Evolutionary conservation across 768 basidiomycete genomes (phyloP), one percentile per base, ranked within the genome.

Genomic region (Boletus pseudo-olivaceus): DNA sequence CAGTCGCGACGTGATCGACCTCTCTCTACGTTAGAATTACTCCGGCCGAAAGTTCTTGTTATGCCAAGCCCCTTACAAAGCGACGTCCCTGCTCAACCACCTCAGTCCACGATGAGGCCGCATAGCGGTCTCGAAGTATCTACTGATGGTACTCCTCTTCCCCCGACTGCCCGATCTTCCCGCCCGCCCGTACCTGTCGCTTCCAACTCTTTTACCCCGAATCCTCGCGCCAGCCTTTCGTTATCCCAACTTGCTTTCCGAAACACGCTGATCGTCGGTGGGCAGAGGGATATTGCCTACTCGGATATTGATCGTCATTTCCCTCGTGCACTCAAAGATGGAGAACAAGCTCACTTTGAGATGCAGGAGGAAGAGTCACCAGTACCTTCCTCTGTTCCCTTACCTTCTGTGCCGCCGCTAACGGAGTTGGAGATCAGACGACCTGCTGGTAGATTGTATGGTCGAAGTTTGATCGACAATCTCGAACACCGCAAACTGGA

Each of bases 31-130:
- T 60, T 87, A 53, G 90, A 93, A 32, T 75, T 96, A 41, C 77
- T 96, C 61, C 80, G 93, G 20, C 94, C 94, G 1, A 93, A 93
- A 68, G 79, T 93, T n/a, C 84, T 97, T 42, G 84, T 97, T 57
- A 96, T 97, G 94, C 94, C 94, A 10, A 88, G 87, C 56, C 90
- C 92, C 2, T 74, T 96, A 35, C 89, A 94, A 62, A 72, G 76
- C 47, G 63, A 71, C 17, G 64, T 74, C 17, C 62, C 69, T 35
- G 57, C 69, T 27, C 58, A 71, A 20, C 58, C 75, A 17, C 67
- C 74, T 34, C 63, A 74, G 41, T 55, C 76, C 15, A 58, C 62
- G 39, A 65, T 64, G 4, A 71, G 67, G 38, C 62, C 76, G 32
- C 73, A 77, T 44, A 82, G 82, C 45, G 86, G 85, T 9, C 88